phyloP scores from a whole-genome alignment of 2,329 filamentous ascomycete species.

The Neonectria ditissima region DNA sequence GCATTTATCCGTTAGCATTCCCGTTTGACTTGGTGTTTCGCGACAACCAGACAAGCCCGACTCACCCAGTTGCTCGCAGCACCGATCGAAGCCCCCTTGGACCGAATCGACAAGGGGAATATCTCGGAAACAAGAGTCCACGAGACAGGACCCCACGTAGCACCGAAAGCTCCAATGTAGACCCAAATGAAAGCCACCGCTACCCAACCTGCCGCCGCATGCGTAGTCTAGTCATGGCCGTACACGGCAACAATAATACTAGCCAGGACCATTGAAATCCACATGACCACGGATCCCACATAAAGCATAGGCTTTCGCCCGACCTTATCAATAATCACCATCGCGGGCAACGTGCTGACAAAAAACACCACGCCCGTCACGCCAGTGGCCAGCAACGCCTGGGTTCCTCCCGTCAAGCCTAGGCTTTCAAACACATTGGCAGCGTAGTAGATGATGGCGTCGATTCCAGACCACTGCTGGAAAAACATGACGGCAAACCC shows the following conservation, averaged over 20 bases:
- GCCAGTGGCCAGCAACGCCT: conserved; percentile 73
- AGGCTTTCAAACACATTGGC: conserved; percentile 73
- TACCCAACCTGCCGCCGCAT: conserved; percentile 53
- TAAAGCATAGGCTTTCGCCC: conserved; percentile 56
- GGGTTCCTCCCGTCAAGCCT: conserved; percentile 70
- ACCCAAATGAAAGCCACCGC: conserved; percentile 54
- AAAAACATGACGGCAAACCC: conserved; percentile 73
- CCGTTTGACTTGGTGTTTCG: background rate
- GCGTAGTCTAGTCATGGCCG: conserved; percentile 51
- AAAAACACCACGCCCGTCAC: conserved; percentile 79
- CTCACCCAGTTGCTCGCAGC: conserved; percentile 57
- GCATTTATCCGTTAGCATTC: conserved; percentile 4
- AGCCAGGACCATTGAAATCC: conserved; percentile 52
- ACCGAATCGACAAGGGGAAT: conserved; percentile 58
- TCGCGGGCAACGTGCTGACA: conserved; percentile 48
- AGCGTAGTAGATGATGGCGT: conserved; percentile 60
- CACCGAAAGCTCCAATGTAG: conserved; percentile 63
- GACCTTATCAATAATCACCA: conserved; percentile 55
- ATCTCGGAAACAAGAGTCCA: conserved; percentile 63
- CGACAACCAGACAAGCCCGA: background rate
- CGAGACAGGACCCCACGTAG: conserved; percentile 59
- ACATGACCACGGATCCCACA: conserved; percentile 54
- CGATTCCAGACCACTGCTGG: conserved; percentile 56
- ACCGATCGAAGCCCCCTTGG: conserved; percentile 57
- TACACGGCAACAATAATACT: conserved; percentile 56